These are phyloP conservation scores for Botrytis aclada DNA, from an alignment of 2,329 filamentous ascomycete genomes.

Conservation along the genomic window DNA sequence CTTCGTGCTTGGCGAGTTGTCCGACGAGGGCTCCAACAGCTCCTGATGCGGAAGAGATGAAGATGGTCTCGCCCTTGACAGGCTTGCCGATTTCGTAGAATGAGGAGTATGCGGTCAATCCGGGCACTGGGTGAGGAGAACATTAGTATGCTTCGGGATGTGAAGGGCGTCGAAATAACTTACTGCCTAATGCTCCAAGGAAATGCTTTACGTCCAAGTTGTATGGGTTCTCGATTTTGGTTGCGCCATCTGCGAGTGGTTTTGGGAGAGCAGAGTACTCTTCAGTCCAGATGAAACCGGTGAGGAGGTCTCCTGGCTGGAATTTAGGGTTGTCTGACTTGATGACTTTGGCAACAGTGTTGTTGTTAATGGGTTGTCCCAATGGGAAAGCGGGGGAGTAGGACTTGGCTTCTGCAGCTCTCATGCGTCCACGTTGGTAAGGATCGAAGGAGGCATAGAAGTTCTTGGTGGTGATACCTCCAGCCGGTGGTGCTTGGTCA, in stretches of 20 bases:
- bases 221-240: conserved; percentile 66
- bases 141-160: background rate
- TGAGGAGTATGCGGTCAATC: conserved; percentile 70
- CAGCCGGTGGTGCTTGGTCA: conserved; percentile 55
- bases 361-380: conserved; percentile 62
- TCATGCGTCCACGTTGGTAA: conserved; percentile 80
- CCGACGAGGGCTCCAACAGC: conserved; percentile 74
- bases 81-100: conserved; percentile 74
- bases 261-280: conserved; percentile 61
- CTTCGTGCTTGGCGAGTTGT: conserved; percentile 75
- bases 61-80: conserved; percentile 74
- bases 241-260: conserved; percentile 42
- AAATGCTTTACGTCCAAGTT: conserved; percentile 65
- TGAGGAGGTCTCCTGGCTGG: conserved; percentile 64
- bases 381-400: conserved; percentile 64
- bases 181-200: conserved; percentile 67
- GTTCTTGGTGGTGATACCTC: conserved; percentile 67
- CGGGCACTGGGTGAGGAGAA: conserved; percentile 51
- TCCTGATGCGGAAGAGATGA: conserved; percentile 70
- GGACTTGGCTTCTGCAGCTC: conserved; percentile 59
- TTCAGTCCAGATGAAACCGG: conserved; percentile 56
- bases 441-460: conserved; percentile 72
- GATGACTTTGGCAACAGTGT: conserved; percentile 64
- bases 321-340: conserved; percentile 64
- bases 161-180: background rate